phyloP scores from a whole-genome alignment of 2,329 filamentous ascomycete species.

The Sclerotinia subarctica region DNA sequence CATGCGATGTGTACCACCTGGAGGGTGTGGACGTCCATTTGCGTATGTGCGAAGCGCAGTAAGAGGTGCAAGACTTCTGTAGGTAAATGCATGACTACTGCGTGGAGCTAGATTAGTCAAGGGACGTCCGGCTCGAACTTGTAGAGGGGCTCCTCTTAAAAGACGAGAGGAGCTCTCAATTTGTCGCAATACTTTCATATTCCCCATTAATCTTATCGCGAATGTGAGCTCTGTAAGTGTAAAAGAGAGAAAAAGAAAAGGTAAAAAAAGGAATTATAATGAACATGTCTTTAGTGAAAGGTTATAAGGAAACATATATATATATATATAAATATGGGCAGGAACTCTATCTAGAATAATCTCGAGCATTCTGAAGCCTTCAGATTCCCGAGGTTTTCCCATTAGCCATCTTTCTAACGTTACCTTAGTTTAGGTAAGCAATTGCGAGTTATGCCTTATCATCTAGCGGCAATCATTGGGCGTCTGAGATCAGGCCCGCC shows the following conservation, averaged over 20 bases:
- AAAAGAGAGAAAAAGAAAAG: not conserved
- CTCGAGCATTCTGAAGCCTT: constrained; percentile 14
- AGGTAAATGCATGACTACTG: constrained; percentile 22
- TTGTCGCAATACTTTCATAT: constrained; percentile 32
- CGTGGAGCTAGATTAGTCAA: constrained; percentile 17
- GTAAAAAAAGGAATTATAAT: not conserved
- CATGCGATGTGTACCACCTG: constrained; percentile 92
- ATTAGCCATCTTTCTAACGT: not conserved
- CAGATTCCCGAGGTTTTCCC: not conserved
- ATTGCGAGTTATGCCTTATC: not conserved
- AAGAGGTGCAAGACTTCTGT: constrained; percentile 41
- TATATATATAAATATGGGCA: constrained; percentile 5
- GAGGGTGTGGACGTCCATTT: constrained; percentile 76
- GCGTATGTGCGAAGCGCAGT: constrained; percentile 54
- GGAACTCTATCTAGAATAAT: constrained; percentile 16
- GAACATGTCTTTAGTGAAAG: not conserved
- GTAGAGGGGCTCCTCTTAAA: constrained; percentile 28
- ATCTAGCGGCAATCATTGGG: not conserved
- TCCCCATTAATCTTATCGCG: constrained; percentile 20
- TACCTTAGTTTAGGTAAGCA: not conserved
- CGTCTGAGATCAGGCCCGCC: constrained; percentile 3
- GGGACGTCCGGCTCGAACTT: constrained; percentile 21
- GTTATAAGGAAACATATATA: no score
- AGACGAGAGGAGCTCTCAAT: constrained; percentile 31
- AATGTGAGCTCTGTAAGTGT: not conserved